Evolutionary conservation across 2,329 filamentous ascomycete species (phyloP).

Genomic region (Hirsutella rhossiliensis): DNA sequence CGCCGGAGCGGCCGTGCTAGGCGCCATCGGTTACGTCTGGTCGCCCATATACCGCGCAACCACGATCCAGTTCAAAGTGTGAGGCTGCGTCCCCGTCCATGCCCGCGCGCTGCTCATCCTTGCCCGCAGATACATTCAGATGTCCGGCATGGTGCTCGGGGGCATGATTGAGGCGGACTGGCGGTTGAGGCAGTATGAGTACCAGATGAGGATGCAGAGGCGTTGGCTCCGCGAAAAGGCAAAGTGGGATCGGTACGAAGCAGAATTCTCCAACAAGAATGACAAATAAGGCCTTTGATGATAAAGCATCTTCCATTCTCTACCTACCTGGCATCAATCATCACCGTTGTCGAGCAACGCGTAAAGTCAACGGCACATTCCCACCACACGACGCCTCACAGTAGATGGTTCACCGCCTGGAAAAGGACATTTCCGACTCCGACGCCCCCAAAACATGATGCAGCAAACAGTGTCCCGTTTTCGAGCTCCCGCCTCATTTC

Average conservation of each 20-base stretch:
- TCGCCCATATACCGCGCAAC: slow-evolving; percentile 62
- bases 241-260: slow-evolving; percentile 56
- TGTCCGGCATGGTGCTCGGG: slow-evolving; percentile 76
- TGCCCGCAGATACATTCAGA: slow-evolving; percentile 57
- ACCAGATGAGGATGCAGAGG: slow-evolving; percentile 50
- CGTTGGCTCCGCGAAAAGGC: slow-evolving; percentile 52
- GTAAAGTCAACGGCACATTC: too few relatives aligned
- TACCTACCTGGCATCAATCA: not conserved
- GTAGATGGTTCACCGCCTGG: too few relatives aligned
- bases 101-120: not conserved
- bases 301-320: too few relatives aligned
- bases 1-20: slow-evolving; percentile 48
- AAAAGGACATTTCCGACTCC: slow-evolving; percentile 8
- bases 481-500: slow-evolving; percentile 15
- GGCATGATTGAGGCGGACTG: slow-evolving; percentile 65
- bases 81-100: slow-evolving; percentile 19
- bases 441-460: slow-evolving; percentile 17
- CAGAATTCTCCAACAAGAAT: slow-evolving; percentile 38
- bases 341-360: not conserved
- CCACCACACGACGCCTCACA: too few relatives aligned
- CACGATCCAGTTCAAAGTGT: slow-evolving; percentile 71
- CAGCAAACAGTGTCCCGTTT: not conserved
- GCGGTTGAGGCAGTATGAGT: slow-evolving; percentile 55
- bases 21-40: slow-evolving; percentile 47
- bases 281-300: slow-evolving; percentile 12